These are phyloP conservation scores for Anethum foeniculum DNA, from an alignment of 140 eudicot species.

Conservation along the genomic window DNA sequence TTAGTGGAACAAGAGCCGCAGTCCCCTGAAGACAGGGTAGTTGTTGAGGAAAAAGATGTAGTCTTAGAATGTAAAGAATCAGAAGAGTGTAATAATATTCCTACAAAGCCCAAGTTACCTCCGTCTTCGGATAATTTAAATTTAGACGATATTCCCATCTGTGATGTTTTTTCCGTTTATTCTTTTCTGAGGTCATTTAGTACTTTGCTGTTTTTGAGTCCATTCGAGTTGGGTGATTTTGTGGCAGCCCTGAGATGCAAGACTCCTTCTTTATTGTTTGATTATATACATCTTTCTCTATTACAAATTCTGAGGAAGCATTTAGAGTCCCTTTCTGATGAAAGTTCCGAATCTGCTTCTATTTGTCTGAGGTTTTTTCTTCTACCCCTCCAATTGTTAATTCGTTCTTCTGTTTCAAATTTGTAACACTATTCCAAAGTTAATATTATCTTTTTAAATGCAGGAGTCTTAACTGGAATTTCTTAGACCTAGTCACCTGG, in stretches of 20 bases:
- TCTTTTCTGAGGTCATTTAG: slow-evolving; percentile 87
- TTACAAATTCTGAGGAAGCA: slow-evolving; percentile 61
- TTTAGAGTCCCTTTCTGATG: slow-evolving; percentile 61
- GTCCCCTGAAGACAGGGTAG: slow-evolving; percentile 39
- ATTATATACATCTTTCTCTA: slow-evolving; percentile 73
- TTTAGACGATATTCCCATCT: slow-evolving; percentile 49
- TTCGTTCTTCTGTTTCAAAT: slow-evolving; percentile 1
- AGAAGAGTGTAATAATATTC: slow-evolving; percentile 24
- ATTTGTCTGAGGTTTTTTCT: slow-evolving; percentile 60
- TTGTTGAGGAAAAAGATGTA: slow-evolving; percentile 43
- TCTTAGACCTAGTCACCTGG: slow-evolving; percentile 86
- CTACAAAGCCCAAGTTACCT: slow-evolving; percentile 53
- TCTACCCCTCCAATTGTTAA: background rate
- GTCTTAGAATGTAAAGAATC: slow-evolving; percentile 30
- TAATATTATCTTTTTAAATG: slow-evolving; percentile 11
- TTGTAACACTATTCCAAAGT: background rate
- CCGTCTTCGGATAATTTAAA: slow-evolving; percentile 55
- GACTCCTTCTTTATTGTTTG: slow-evolving; percentile 57
- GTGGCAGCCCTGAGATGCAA: slow-evolving; percentile 61
- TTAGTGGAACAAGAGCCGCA: slow-evolving; percentile 19
- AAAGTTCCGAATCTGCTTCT: slow-evolving; percentile 49
- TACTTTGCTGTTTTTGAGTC: slow-evolving; percentile 65
- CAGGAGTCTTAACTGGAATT: slow-evolving; percentile 91
- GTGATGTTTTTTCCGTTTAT: slow-evolving; percentile 74
- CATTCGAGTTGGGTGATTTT: slow-evolving; percentile 79